These are phyloP conservation scores for Clavariopsis aquatica DNA, from an alignment of 495 filamentous ascomycete species.

Conservation along the genomic window DNA sequence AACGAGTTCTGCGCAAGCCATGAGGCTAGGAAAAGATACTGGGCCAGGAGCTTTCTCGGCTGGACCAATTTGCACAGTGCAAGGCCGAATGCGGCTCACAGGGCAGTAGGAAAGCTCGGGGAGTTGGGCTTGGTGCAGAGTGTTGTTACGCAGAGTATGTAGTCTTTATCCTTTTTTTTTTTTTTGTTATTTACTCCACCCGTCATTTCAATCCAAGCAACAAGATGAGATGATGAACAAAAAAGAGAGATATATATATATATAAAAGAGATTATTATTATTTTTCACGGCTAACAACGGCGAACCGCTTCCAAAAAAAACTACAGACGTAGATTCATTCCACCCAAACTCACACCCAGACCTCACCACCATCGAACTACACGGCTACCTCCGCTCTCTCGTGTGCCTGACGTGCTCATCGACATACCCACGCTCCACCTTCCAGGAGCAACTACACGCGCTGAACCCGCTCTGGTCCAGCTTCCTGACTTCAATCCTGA, in stretches of 20 bases:
- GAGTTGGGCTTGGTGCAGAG: constrained; percentile 68
- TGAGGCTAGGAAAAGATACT: constrained; percentile 90
- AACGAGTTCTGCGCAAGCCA: constrained; percentile 81
- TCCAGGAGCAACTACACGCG: constrained; percentile 71
- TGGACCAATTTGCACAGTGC: constrained; percentile 80
- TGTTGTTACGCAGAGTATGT: constrained; percentile 83
- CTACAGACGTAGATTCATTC: constrained; percentile 88
- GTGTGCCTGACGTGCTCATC: constrained; percentile 71
- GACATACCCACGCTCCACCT: constrained; percentile 56
- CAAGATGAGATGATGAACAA: no score
- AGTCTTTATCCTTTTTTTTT: no score
- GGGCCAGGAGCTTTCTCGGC: constrained; percentile 91
- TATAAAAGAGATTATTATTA: no score
- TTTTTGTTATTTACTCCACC: no score
- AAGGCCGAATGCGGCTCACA: constrained; percentile 76
- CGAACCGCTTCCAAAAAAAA: no score
- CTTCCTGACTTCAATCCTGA: constrained; percentile 70
- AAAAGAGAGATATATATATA: no score
- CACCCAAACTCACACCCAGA: constrained; percentile 75
- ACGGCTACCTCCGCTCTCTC: constrained; percentile 81
- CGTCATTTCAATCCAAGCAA: no score
- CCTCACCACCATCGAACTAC: constrained; percentile 77
- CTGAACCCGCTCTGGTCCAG: constrained; percentile 86
- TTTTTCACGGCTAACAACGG: no score
- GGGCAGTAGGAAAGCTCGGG: constrained; percentile 70